Percentiles rank a stretch among this genome's conserved stretches.
phyloP scores from a whole-genome alignment of 2,329 filamentous ascomycete genomes.

The Colletotrichum liaoningense region DNA sequence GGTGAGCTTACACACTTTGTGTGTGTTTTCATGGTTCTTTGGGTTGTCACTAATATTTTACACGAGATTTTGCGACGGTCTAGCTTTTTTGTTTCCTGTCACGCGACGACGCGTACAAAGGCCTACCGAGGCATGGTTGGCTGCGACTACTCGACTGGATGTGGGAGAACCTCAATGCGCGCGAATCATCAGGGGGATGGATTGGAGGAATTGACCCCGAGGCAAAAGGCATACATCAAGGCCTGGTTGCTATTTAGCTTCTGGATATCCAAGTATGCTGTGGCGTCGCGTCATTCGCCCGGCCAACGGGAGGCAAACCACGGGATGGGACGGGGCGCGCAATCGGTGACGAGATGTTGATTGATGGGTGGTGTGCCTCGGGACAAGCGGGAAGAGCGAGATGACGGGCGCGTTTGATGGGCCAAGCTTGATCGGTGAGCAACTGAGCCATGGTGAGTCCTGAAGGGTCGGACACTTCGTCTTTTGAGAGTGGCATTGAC shows the following conservation, averaged over 20 bases:
- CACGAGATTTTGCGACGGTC: constrained; percentile 4
- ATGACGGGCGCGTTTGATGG: constrained; percentile 1
- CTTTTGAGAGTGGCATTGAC: neutral
- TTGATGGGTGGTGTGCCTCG: neutral
- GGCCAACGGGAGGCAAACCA: constrained; percentile 2
- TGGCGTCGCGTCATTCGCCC: constrained; percentile 7
- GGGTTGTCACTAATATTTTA: neutral
- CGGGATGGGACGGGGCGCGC: constrained; percentile 23
- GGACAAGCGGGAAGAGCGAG: constrained; percentile 3
- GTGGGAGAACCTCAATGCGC: too few species aligned
- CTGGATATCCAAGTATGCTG: neutral
- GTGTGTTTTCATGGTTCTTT: neutral
- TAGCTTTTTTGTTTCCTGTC: neutral
- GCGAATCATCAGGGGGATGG: neutral
- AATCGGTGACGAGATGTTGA: neutral
- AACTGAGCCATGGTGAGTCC: neutral
- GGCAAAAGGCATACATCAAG: neutral
- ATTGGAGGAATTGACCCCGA: neutral
- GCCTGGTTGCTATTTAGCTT: neutral
- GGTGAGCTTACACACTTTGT: neutral
- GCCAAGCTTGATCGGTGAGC: neutral
- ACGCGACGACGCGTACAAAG: neutral
- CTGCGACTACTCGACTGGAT: neutral
- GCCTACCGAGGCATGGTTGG: neutral
- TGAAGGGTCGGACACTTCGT: neutral